Evolutionary conservation across 2,329 filamentous ascomycete genomes (phyloP).

Genomic region (Paecilomyces variotii): DNA sequence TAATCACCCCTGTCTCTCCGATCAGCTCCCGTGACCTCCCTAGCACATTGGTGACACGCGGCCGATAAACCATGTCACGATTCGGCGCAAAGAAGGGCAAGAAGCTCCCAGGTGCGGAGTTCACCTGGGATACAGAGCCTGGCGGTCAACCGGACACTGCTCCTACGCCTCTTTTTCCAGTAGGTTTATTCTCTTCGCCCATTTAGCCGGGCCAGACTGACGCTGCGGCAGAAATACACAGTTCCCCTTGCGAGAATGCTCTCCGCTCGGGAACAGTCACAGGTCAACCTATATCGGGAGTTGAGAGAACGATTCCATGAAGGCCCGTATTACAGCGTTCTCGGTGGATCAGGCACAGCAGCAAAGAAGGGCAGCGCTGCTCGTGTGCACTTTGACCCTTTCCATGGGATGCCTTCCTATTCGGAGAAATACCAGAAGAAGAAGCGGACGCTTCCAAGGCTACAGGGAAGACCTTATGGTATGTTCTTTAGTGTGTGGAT

Average conservation of each 20-base stretch:
- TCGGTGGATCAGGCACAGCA: constrained; percentile 32
- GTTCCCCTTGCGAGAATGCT: constrained; percentile 26
- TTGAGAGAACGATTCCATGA: constrained; percentile 50
- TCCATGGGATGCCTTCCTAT: constrained; percentile 55
- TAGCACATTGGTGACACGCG: not conserved
- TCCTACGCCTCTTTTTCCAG: constrained; percentile 41
- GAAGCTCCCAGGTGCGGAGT: constrained; percentile 33
- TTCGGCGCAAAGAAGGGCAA: constrained; percentile 31
- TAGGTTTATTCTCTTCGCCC: constrained; percentile 17
- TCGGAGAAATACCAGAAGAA: constrained; percentile 51
- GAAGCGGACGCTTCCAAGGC: constrained; percentile 46
- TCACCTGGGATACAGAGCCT: constrained; percentile 32
- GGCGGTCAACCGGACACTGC: constrained; percentile 35
- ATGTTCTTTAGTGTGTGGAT: constrained; percentile 19
- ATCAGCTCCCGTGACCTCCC: not conserved
- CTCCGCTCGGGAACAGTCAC: constrained; percentile 35
- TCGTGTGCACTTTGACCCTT: constrained; percentile 50
- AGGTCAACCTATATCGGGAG: constrained; percentile 43
- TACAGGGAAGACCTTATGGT: constrained; percentile 50
- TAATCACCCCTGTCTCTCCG: not conserved
- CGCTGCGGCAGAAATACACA: constrained; percentile 26
- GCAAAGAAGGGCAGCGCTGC: constrained; percentile 38
- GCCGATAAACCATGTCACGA: constrained; percentile 26
- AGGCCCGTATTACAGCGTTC: constrained; percentile 51
- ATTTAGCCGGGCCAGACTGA: not conserved